phyloP scores from a whole-genome alignment of 139 green algal genomes.

The Tetradesmus lagerheimii region DNA sequence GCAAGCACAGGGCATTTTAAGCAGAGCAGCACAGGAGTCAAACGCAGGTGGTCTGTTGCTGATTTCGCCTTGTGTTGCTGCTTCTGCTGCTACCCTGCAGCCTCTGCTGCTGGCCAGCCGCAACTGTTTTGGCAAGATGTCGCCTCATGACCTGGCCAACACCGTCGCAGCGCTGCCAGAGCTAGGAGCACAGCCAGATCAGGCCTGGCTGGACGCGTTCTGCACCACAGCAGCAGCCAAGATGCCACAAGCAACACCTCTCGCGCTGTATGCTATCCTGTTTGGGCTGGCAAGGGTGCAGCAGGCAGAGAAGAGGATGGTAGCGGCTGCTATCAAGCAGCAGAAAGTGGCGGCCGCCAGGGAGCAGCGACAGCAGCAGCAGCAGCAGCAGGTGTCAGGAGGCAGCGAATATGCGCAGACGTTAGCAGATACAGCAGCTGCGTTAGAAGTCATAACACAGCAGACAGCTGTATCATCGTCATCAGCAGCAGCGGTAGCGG shows the following conservation, averaged over 20 bases:
- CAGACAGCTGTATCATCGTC: neutral
- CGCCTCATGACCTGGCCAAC: slow-evolving; percentile 24
- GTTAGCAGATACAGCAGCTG: neutral
- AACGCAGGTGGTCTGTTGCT: neutral
- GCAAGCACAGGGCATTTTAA: too few species aligned
- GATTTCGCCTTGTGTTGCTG: too few species aligned
- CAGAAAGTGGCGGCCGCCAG: neutral
- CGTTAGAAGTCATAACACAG: neutral
- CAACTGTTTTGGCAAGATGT: neutral
- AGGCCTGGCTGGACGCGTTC: slow-evolving; percentile 1
- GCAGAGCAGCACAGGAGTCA: too few species aligned
- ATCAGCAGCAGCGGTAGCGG: neutral
- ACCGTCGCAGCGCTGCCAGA: slow-evolving; percentile 2
- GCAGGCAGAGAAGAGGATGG: neutral
- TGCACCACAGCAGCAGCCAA: slow-evolving; percentile 13
- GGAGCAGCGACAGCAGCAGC: neutral
- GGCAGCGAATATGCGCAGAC: neutral
- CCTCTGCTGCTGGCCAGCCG: neutral
- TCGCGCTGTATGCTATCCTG: neutral
- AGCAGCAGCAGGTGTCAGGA: neutral
- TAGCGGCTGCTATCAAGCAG: neutral
- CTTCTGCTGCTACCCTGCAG: neutral
- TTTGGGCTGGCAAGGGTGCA: slow-evolving; percentile 18
- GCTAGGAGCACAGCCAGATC: neutral
- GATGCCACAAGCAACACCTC: neutral